Evolutionary conservation across 495 filamentous ascomycete genomes (phyloP).

Genomic region (Aspergillus ellipticus): DNA sequence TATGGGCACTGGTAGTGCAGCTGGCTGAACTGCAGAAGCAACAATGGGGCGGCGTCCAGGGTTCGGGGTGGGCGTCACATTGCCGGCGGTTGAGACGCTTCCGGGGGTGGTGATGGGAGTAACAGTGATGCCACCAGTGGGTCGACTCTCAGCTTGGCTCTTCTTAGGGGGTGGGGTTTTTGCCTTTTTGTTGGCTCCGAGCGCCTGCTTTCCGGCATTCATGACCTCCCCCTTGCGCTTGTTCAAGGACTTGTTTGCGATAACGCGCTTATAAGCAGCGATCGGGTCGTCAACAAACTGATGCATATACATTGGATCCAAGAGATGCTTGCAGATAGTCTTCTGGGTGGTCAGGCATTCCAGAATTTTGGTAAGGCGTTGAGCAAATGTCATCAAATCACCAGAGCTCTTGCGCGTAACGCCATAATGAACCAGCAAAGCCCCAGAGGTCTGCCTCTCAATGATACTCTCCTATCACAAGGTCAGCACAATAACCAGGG

Average conservation of each 20-base stretch:
- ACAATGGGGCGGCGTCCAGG: no score
- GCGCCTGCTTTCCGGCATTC: constrained; percentile 15
- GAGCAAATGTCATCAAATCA: constrained; percentile 1
- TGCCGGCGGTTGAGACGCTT: neutral
- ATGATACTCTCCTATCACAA: constrained; percentile 7
- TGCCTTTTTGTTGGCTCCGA: neutral
- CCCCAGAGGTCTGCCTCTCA: constrained; percentile 7
- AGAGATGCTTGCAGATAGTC: constrained; percentile 38
- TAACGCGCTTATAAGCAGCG: constrained; percentile 19
- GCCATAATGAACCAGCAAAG: constrained; percentile 5
- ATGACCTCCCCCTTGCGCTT: constrained; percentile 20
- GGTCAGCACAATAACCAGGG: neutral
- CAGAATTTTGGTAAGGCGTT: constrained; percentile 10
- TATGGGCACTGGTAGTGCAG: no score
- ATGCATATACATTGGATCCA: constrained; percentile 27
- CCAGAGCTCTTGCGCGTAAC: neutral
- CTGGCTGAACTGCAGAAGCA: no score
- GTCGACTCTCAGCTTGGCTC: neutral
- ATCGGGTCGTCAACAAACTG: constrained; percentile 33
- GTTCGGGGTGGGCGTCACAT: neutral
- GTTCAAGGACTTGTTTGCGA: constrained; percentile 24
- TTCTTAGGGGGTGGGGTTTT: constrained; percentile 9
- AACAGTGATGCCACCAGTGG: neutral
- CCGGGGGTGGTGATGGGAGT: neutral
- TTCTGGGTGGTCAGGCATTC: constrained; percentile 20